Evolutionary conservation across 306 rosid species (phyloP), one percentile per base, ranked within the genome.

Genomic region (Cucurbita maxima): DNA sequence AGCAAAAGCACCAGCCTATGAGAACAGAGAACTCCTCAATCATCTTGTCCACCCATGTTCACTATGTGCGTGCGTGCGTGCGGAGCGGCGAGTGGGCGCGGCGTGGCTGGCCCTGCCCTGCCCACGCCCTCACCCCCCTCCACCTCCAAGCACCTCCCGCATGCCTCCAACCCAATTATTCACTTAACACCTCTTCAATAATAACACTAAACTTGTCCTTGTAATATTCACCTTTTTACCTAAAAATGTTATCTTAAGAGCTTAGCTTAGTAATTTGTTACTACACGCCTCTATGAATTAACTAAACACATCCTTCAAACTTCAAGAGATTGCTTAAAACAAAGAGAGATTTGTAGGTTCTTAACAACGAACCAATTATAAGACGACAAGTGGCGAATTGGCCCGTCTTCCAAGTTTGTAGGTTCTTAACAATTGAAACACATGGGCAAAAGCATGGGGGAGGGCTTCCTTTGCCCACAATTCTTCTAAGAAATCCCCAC

Each of bases 391-490:
- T 69, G 74, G 22, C 25, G 22, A 44, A 19, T 43, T 6, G 53
- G 5, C 18, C 72, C 72, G 18, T 52, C 52, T 41, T 44, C 52
- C 53, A 67, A 67, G 72, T 44, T 67, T 45, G 38, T 22, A 43
- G 55, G 55, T 13, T 67, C 45, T 44, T 45, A 5, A 44, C 52
- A 43, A 44, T 41, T 43, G 48, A 41, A 66, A 68, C 73, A 68
- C 74, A 48, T 69, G 74, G 58, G 20, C 74, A 47, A 67, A 30
- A 48, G 58, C 18, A 69, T 69, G 74, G 74, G 58, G 72, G 10
- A 6, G 20, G 73, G 56, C 41, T 68, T 68, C 73, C 73, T 68
- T 68, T 68, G 55, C 73, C 73, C 57, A 68, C 73, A 68, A 68
- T 45, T 68, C 56, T 44, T 63, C 54, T 44, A 67, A 64, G 36